These are phyloP conservation scores for Salvia sclarea DNA, from an alignment of 305 asterid species.

Conservation along the genomic window DNA sequence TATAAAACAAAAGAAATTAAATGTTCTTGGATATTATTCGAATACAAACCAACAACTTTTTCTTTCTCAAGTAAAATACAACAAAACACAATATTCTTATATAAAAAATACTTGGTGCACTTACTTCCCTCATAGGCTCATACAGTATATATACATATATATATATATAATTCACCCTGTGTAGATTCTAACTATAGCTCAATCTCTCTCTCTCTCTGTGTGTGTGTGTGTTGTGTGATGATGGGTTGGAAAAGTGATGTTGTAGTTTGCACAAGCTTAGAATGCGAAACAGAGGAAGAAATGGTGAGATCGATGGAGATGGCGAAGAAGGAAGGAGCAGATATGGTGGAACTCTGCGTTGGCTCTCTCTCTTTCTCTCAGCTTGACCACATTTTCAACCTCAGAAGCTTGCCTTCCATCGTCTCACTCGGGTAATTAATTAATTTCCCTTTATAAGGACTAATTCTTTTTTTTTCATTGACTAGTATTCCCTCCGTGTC, in stretches of 20 bases:
- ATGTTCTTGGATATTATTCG: too few species aligned
- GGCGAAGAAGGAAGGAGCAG: conserved; percentile 65
- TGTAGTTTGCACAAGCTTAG: conserved; percentile 46
- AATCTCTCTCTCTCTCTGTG: neutral
- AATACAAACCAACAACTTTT: too few species aligned
- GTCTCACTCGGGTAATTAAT: conserved; percentile 51
- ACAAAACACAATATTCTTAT: too few species aligned
- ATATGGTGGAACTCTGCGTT: conserved; percentile 57
- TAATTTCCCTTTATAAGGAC: neutral
- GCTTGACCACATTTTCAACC: conserved; percentile 39
- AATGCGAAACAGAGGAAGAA: conserved; percentile 51
- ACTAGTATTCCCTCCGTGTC: too few species aligned
- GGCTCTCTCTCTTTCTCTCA: conserved; percentile 49
- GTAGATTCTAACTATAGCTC: neutral
- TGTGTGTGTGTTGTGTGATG: too few species aligned
- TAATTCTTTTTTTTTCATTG: neutral
- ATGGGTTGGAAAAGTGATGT: conserved; percentile 51
- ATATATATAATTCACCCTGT: too few species aligned
- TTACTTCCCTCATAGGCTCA: too few species aligned
- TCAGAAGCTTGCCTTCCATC: conserved; percentile 49
- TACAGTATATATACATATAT: too few species aligned
- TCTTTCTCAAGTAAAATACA: too few species aligned
- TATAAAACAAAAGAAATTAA: too few species aligned
- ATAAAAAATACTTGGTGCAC: too few species aligned
- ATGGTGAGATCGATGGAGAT: conserved; percentile 43